Base-by-base conservation (phyloP, 192 early-diverging fungal genomes). In the Oehlia diaphana region DNA sequence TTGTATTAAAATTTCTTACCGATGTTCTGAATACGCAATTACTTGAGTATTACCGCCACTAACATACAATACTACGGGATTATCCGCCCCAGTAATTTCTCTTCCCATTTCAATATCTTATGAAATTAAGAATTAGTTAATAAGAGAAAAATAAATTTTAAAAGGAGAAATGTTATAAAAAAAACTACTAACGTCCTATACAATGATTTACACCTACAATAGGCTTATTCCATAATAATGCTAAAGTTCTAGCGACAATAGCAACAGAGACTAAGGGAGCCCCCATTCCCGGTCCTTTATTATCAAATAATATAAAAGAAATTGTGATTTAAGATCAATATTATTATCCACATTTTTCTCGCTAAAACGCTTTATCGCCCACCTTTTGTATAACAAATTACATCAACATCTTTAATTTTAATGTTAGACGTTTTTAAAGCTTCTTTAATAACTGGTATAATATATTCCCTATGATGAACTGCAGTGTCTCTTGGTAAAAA, bases 41-140 rank as follows among this genome's bases (percentile, higher is more conserved):
- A 99, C 97, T 84, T 99, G 98, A 0, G 98, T 99, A 83, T 99
- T 99, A 35, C 98, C 98, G 26, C 98, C 98, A 79, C 93, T 95
- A 21, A 99, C 98, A 82, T 99, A 99, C 0, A 99, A 87, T 21
- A 99, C 96, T 3, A 99, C 93, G 1, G 98, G 98, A 79, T 99
- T 95, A 14, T 92, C 70, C 0, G 98, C 98, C 23, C 93, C 94
- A 23, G 98, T 99, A 63, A 99, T 96, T 82, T 96, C 92, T 35
- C 98, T 87, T 4, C 98, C 98, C 98, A 99, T 99, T 86, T 99
- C 98, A 79, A 99, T 97, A 83, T 99, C 91, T 90, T 81, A 8
- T 47, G 7, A 37, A 76, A 44, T 49, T 0, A 74, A 66, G 58
- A 23, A 37, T 12, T 9, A 28, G 42, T 19, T 44, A 74, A 9